Evolutionary conservation across 345 rosid genomes (phyloP), one percentile per base, ranked within the genome.

Genomic region (Eucalyptus cladocalyx): DNA sequence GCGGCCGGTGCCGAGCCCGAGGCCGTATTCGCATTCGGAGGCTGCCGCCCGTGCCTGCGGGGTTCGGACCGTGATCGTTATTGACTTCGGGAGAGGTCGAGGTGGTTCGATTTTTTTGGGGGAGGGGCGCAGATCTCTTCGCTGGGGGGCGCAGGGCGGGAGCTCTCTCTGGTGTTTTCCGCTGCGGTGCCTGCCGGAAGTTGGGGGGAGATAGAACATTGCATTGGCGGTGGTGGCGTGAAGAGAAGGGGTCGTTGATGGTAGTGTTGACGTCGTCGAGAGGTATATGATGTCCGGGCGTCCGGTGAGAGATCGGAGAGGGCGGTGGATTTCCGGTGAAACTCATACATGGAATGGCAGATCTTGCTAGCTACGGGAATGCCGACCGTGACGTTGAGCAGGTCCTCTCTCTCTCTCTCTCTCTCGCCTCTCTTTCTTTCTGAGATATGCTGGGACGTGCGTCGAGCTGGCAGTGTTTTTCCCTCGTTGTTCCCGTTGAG

Each of bases 271-370:
- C 89, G 88, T 90, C 88, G 90, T 88, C 72, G 47, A 87, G 87
- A 87, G 87, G 93, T 93, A 89, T 95, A 96, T 92, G 94, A 97
- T 96, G 98, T 96, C 93, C 96, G 98, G 99, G 91, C 94, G 95
- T 92, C 94, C 92, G 91, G 94, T 65, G 94, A 94, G 93, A 91
- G 95, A 96, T 96, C 97, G 96, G 91, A 94, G 96, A 92, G 94
- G 96, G 95, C 91, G 96, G 91, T 91, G 95, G 93, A 90, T 90
- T 92, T 93, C 92, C 90, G 93, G 95, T 94, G 91, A 93, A 91
- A 90, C 91, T 91, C 88, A 95, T 98, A 94, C 97, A 97, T 97
- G 99, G 99, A 97, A 96, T 97, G 99, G 99, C 98, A 94, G 97
- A 97, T 97, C 98, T 95, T 95, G 95, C 93, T 96, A 93, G 96